Conservation (phyloP, 441 rosid species). For the Gossypium aridum region DNA sequence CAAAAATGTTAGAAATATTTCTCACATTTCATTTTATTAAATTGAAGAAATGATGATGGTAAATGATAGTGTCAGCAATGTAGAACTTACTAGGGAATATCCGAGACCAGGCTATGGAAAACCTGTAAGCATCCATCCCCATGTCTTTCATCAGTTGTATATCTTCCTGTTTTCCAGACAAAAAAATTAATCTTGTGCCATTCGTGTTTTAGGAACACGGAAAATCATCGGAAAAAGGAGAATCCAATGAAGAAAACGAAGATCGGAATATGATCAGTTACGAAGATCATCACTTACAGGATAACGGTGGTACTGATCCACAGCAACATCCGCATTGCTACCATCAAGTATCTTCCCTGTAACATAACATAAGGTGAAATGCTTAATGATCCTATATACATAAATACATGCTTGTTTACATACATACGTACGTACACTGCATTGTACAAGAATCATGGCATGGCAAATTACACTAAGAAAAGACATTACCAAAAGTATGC, state of each 20-base stretch:
- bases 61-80: neutral
- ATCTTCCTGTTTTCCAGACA: conserved; percentile 48
- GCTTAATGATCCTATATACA: neutral
- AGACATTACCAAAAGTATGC: conserved; percentile 48
- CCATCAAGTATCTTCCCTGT: conserved; percentile 57
- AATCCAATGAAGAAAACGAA: neutral
- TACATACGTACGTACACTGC: neutral
- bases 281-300: conserved; percentile 16
- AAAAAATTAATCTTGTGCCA: neutral
- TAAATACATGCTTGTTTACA: neutral
- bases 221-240: neutral
- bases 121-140: conserved; percentile 68
- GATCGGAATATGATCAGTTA: neutral
- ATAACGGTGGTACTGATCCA: conserved; percentile 84
- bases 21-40: neutral
- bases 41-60: neutral
- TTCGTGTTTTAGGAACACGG: neutral
- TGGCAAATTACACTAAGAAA: too few relatives aligned
- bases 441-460: too few relatives aligned
- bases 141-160: conserved; percentile 62
- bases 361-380: neutral
- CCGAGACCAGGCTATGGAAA: conserved; percentile 72
- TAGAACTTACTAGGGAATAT: conserved; percentile 53
- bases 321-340: conserved; percentile 86
- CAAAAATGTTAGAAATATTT: neutral